phyloP scores from a whole-genome alignment of 257 asterid species.

The Nicotiana paniculata region DNA sequence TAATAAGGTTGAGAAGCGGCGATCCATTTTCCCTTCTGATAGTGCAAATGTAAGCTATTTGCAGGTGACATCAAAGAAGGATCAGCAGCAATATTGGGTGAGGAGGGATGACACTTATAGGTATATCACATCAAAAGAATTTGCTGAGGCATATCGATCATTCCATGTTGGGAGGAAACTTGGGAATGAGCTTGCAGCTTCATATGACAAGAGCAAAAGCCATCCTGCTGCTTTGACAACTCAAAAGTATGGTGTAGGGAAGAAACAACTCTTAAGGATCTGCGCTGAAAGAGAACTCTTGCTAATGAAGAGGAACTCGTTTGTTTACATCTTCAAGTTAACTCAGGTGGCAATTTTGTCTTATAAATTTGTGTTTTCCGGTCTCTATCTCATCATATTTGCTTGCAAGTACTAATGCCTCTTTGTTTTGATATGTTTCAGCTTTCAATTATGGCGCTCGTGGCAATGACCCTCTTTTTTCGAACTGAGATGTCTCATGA shows the following conservation, averaged over 20 bases:
- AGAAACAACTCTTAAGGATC: conserved; percentile 46
- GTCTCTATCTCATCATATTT: no score
- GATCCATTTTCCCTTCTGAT: neutral
- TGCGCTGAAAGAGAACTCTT: conserved; percentile 43
- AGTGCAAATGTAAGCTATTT: no score
- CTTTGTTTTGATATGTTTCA: conserved; percentile 17
- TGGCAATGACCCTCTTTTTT: conserved; percentile 38
- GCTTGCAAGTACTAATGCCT: neutral
- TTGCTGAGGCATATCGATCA: conserved; percentile 21
- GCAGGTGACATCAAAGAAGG: conserved; percentile 72
- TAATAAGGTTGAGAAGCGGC: neutral
- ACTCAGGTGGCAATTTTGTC: conserved; percentile 33
- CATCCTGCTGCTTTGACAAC: conserved; percentile 56
- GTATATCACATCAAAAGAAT: conserved; percentile 14
- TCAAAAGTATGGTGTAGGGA: conserved; percentile 37
- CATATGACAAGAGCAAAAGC: conserved; percentile 47
- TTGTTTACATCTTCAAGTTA: conserved; percentile 44
- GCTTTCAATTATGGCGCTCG: conserved; percentile 25
- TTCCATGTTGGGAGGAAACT: conserved; percentile 36
- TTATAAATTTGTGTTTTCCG: neutral
- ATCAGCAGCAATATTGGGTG: conserved; percentile 59
- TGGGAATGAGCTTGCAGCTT: conserved; percentile 36
- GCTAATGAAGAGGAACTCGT: conserved; percentile 58
- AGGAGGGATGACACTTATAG: conserved; percentile 36
- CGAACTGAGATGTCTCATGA: conserved; percentile 39